Percentiles rank a stretch among this genome's conserved stretches.
Evolutionary conservation across 768 basidiomycete species (phyloP).

Genomic region (Suillus spraguei): DNA sequence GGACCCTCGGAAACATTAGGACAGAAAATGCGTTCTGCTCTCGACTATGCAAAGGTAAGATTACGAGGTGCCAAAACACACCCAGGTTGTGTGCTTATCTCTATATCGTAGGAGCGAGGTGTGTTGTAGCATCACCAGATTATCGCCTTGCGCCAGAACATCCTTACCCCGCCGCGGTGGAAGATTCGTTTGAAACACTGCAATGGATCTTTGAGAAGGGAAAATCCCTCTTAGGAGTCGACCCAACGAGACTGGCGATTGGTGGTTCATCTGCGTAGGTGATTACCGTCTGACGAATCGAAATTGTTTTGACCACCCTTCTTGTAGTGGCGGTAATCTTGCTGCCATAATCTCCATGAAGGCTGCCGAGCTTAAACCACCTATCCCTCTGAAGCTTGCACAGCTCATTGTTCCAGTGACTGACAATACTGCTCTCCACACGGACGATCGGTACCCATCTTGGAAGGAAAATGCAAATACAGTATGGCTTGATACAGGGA

Average conservation of each 20-base stretch:
- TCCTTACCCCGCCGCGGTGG: constrained; percentile 37
- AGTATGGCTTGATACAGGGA: constrained; percentile 59
- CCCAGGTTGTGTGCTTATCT: background rate
- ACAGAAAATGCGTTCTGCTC: constrained; percentile 61
- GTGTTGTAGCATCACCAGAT: constrained; percentile 37
- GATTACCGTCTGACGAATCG: background rate
- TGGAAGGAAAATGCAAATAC: constrained; percentile 66
- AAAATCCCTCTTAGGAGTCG: constrained; percentile 45
- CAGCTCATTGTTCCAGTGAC: constrained; percentile 75
- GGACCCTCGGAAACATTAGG: constrained; percentile 71
- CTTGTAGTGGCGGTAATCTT: constrained; percentile 71
- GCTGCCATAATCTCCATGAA: constrained; percentile 69
- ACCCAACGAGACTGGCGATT: constrained; percentile 58
- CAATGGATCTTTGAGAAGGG: constrained; percentile 43
- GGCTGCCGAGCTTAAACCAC: constrained; percentile 49
- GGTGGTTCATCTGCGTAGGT: constrained; percentile 73
- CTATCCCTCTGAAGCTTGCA: constrained; percentile 60
- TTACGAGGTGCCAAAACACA: background rate
- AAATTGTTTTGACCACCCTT: constrained; percentile 2
- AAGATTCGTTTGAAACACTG: constrained; percentile 39
- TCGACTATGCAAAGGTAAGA: constrained; percentile 30
- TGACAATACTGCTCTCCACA: constrained; percentile 65
- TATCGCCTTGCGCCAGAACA: constrained; percentile 38
- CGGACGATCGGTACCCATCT: constrained; percentile 40
- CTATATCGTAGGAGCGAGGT: constrained; percentile 26